Conservation (phyloP, 73 alveolate genomes). For the Effrenium voratum region DNA sequence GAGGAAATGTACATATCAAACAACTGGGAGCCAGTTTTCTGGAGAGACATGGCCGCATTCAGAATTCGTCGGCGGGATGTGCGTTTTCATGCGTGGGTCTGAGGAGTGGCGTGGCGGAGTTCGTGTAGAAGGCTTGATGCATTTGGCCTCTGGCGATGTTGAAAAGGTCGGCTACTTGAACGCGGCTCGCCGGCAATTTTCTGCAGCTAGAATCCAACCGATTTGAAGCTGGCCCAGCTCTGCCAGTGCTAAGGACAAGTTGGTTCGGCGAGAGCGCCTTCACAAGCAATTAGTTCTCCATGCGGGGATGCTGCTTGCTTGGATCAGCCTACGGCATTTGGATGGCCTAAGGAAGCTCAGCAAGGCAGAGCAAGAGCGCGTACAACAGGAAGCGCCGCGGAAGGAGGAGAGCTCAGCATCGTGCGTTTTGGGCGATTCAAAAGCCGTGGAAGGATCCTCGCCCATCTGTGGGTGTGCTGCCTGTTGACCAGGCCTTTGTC, state of each 20-base stretch:
- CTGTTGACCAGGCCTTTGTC: slow-evolving; percentile 59
- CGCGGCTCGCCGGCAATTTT: slow-evolving; percentile 26
- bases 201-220: too few species aligned
- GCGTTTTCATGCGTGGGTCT: background rate
- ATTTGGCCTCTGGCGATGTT: slow-evolving; percentile 50
- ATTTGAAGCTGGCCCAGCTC: background rate
- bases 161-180: slow-evolving; percentile 76
- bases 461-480: slow-evolving; percentile 39
- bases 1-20: slow-evolving; percentile 52
- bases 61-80: background rate
- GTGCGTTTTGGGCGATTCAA: background rate
- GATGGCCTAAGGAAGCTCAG: slow-evolving; percentile 34
- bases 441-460: slow-evolving; percentile 8
- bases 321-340: background rate
- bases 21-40: slow-evolving; percentile 51
- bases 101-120: slow-evolving; percentile 88
- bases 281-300: background rate
- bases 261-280: slow-evolving; percentile 66
- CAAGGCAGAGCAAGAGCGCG: background rate
- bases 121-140: slow-evolving; percentile 55
- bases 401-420: background rate
- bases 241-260: slow-evolving; percentile 9
- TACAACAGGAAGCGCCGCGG: background rate
- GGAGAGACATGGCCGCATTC: slow-evolving; percentile 38
- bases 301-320: background rate